These are phyloP conservation scores for Amphicarpaea edgeworthii DNA, from an alignment of 306 rosid genomes.

Conservation along the genomic window DNA sequence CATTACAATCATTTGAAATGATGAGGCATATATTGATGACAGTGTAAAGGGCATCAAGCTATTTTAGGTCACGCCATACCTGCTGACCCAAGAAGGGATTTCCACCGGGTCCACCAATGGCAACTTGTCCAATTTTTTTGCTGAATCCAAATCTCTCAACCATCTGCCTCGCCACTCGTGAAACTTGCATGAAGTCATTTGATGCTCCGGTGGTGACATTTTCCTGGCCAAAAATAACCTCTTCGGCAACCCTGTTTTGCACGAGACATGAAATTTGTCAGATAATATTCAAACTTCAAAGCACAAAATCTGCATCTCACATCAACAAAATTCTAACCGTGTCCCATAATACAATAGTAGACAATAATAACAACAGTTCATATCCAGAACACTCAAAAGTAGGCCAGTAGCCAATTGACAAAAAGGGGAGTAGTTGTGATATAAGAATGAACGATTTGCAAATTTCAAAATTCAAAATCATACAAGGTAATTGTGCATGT, in stretches of 20 bases:
- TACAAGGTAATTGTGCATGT: slow-evolving; percentile 7
- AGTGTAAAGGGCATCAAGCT: slow-evolving; percentile 32
- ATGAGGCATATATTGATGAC: background rate
- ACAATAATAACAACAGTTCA: background rate
- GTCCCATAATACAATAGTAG: background rate
- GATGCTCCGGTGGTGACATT: slow-evolving; percentile 99
- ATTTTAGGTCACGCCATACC: slow-evolving; percentile 49
- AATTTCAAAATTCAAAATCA: slow-evolving; percentile 7
- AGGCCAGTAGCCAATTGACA: background rate
- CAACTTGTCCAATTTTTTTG: slow-evolving; percentile 94
- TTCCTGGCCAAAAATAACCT: slow-evolving; percentile 66
- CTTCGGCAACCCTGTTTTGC: slow-evolving; percentile 87
- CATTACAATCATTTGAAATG: slow-evolving; percentile 30
- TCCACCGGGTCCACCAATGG: slow-evolving; percentile 93
- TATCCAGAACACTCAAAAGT: background rate
- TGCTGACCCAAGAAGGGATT: slow-evolving; percentile 98
- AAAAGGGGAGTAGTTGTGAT: background rate
- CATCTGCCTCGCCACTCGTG: slow-evolving; percentile 98
- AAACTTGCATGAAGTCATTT: slow-evolving; percentile 98
- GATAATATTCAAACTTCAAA: slow-evolving; percentile 18
- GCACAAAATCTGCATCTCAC: background rate
- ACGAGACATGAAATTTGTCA: slow-evolving; percentile 15
- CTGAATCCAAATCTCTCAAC: slow-evolving; percentile 99
- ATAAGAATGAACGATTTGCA: background rate
- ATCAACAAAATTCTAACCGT: background rate